These are phyloP conservation scores for Clonostachys rhizophaga DNA, from an alignment of 2,329 filamentous ascomycete species.

Conservation along the genomic window DNA sequence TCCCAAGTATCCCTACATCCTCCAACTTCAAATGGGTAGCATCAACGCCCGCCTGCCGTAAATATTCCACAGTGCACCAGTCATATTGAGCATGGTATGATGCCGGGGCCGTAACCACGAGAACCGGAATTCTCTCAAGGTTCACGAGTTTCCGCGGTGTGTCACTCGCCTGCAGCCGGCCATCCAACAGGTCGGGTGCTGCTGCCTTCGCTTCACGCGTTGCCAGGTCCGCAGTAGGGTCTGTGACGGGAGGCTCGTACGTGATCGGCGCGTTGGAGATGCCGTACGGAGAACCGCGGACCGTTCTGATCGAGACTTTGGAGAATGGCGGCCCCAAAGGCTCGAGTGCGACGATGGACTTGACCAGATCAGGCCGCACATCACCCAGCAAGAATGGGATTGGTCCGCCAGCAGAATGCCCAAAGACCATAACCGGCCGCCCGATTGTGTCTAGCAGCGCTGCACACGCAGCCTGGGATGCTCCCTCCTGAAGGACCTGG, in stretches of 20 bases:
- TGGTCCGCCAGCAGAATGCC: slow-evolving; percentile 40
- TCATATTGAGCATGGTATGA: slow-evolving; percentile 41
- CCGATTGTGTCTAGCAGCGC: slow-evolving; percentile 36
- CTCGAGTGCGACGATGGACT: slow-evolving; percentile 36
- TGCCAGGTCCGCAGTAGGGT: slow-evolving; percentile 24
- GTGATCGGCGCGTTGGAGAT: slow-evolving; percentile 42
- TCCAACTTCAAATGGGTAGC: slow-evolving; percentile 25
- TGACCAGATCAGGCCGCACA: slow-evolving; percentile 30
- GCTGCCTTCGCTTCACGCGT: slow-evolving; percentile 9
- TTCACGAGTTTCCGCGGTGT: slow-evolving; percentile 27
- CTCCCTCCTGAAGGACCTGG: slow-evolving; percentile 23
- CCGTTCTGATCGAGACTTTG: slow-evolving; percentile 29
- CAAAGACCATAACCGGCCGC: slow-evolving; percentile 29
- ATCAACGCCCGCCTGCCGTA: slow-evolving; percentile 34
- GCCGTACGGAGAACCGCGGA: slow-evolving; percentile 31
- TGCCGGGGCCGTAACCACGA: slow-evolving; percentile 34
- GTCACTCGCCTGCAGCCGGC: slow-evolving; percentile 18
- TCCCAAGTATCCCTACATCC: slow-evolving; percentile 32
- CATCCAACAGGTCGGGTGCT: no score
- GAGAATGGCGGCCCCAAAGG: slow-evolving; percentile 41
- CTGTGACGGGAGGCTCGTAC: slow-evolving; percentile 34
- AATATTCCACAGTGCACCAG: slow-evolving; percentile 30
- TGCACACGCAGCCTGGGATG: slow-evolving; percentile 30
- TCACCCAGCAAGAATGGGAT: slow-evolving; percentile 35
- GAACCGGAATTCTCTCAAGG: slow-evolving; percentile 22